Percentiles rank a stretch among this genome's conserved stretches.
Conservation (phyloP, 345 rosid genomes). For the Eucalyptus fibrosa region DNA sequence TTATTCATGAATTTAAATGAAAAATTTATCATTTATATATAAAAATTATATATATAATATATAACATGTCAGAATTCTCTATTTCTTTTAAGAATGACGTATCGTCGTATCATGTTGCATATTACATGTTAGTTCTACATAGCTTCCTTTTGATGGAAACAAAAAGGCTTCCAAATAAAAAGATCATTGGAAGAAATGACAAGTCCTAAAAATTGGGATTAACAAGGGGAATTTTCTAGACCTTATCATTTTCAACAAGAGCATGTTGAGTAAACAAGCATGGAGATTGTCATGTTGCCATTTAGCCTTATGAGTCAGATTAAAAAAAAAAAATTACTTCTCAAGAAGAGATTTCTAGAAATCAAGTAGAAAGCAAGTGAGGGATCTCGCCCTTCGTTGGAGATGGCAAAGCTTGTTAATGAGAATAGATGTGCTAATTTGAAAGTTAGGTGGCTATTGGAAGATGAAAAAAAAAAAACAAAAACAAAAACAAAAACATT, state of each 20-base stretch:
- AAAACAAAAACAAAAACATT: background rate
- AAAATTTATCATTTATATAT: too few species aligned
- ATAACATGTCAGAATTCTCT: fast-evolving
- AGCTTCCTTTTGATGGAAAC: background rate
- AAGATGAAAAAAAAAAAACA: background rate
- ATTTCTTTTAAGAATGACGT: too few species aligned
- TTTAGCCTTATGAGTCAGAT: background rate
- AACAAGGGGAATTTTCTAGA: background rate
- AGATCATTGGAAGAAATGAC: background rate
- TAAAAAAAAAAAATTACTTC: background rate
- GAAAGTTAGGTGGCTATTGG: background rate
- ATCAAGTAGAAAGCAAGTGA: background rate
- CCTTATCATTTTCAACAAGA: background rate
- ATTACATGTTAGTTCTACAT: too few species aligned
- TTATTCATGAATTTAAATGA: too few species aligned
- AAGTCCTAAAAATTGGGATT: background rate
- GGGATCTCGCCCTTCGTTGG: background rate
- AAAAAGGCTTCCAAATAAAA: background rate
- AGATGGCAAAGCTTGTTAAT: background rate
- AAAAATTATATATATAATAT: too few species aligned
- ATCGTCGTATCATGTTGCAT: fast-evolving
- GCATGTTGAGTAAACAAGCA: background rate
- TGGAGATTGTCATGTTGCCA: background rate
- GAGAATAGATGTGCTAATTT: background rate
- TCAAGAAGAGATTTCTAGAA: background rate